These are phyloP conservation scores for Stylonectria norvegica DNA, from an alignment of 2,329 filamentous ascomycete genomes.

Conservation along the genomic window DNA sequence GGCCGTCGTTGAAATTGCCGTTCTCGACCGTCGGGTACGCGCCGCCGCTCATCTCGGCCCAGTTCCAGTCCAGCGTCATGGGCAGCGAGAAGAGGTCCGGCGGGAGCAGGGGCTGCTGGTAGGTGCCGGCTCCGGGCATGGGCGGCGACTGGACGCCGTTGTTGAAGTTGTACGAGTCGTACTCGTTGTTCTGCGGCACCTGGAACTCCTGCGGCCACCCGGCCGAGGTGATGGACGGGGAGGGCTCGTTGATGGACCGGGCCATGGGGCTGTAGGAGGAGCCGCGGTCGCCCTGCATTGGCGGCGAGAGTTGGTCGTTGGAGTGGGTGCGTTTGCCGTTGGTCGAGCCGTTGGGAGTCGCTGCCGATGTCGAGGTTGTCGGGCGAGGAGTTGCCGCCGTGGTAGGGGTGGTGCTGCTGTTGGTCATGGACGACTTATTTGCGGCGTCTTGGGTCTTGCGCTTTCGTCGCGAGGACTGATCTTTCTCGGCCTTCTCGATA, in stretches of 20 bases:
- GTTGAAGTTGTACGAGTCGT: constrained; percentile 44
- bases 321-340: constrained; percentile 1
- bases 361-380: constrained; percentile 5
- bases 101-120: constrained; percentile 84
- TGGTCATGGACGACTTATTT: constrained; percentile 14
- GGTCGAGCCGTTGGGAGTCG: not conserved
- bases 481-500: constrained; percentile 86
- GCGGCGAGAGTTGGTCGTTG: constrained; percentile 28
- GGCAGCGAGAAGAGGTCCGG: constrained; percentile 94
- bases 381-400: not conserved
- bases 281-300: constrained; percentile 20
- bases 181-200: constrained; percentile 36
- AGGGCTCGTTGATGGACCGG: constrained; percentile 36
- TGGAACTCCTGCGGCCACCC: constrained; percentile 49
- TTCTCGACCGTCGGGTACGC: constrained; percentile 63
- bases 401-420: constrained; percentile 1
- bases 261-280: constrained; percentile 23
- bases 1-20: constrained; percentile 44
- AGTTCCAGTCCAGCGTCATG: constrained; percentile 91
- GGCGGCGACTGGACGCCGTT: constrained; percentile 36
- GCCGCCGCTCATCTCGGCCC: constrained; percentile 65
- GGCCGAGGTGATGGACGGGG: constrained; percentile 42
- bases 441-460: constrained; percentile 65
- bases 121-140: constrained; percentile 36
- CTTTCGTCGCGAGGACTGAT: constrained; percentile 76